Percentiles rank a stretch among this genome's conserved stretches.
Evolutionary conservation across 2,329 filamentous ascomycete genomes (phyloP).

Genomic region (Sodiomyces alkalinus): DNA sequence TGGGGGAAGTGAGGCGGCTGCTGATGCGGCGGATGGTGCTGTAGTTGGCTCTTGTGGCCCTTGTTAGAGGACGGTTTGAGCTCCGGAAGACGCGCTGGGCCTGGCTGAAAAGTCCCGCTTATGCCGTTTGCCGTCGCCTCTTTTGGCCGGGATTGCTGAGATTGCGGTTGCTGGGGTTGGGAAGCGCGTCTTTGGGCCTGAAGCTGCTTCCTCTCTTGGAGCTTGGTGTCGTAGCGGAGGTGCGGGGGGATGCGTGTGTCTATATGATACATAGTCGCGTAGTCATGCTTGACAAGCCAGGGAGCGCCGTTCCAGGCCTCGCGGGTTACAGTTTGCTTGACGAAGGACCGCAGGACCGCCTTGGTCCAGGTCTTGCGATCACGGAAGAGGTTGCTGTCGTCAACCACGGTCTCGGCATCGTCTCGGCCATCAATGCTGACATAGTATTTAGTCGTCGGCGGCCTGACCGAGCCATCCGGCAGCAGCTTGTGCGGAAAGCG

Average conservation of each 20-base stretch:
- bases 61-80: conserved; percentile 62
- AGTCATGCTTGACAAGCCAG: conserved; percentile 81
- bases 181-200: conserved; percentile 49
- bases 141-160: no score
- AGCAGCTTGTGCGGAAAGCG: conserved; percentile 49
- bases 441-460: conserved; percentile 65
- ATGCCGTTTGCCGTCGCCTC: conserved; percentile 4
- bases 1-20: conserved; percentile 15
- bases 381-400: conserved; percentile 68
- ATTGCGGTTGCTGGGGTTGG: conserved; percentile 16
- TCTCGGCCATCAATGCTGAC: conserved; percentile 56
- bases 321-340: conserved; percentile 84
- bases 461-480: conserved; percentile 53
- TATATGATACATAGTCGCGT: conserved; percentile 74
- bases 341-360: conserved; percentile 79
- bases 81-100: conserved; percentile 49
- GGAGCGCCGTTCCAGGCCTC: conserved; percentile 94
- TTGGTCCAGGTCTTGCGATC: conserved; percentile 92
- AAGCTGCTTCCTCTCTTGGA: conserved; percentile 60
- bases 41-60: conserved; percentile 47
- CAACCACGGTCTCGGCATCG: conserved; percentile 61
- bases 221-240: conserved; percentile 65
- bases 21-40: conserved; percentile 30
- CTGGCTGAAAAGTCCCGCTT: conserved; percentile 19
- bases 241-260: conserved; percentile 74